Evolutionary conservation across 2,329 filamentous ascomycete genomes (phyloP).

Genomic region (Sporothrix protearum): DNA sequence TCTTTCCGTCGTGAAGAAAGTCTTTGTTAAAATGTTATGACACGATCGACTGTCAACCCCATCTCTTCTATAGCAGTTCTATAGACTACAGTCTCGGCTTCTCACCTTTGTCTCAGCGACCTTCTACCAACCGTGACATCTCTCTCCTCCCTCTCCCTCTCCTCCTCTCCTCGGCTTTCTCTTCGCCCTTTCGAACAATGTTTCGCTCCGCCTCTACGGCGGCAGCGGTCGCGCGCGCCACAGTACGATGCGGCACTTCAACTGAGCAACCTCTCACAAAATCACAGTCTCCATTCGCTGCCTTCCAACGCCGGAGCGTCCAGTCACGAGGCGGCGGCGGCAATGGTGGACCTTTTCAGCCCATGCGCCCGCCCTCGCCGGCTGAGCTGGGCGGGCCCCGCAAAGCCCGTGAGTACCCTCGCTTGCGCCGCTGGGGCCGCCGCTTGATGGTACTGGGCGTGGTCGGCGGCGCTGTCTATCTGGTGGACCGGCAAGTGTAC

Average conservation of each 20-base stretch:
- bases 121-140: not conserved
- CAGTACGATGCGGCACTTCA: not conserved
- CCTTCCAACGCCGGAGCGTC: not conserved
- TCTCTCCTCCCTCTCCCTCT: not conserved
- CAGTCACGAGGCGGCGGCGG: conserved; percentile 6
- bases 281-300: not conserved
- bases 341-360: conserved; percentile 47
- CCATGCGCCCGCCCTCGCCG: conserved; percentile 73
- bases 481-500: conserved; percentile 70
- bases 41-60: not conserved
- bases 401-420: conserved; percentile 66
- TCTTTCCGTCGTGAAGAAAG: not conserved
- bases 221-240: not conserved
- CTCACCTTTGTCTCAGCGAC: not conserved
- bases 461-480: conserved; percentile 60
- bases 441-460: conserved; percentile 62
- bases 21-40: not conserved
- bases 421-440: conserved; percentile 71
- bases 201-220: conserved; percentile 9
- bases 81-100: not conserved
- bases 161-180: not conserved
- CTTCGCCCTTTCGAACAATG: not conserved
- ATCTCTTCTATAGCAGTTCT: not conserved
- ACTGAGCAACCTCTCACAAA: not conserved
- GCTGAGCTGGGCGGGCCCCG: conserved; percentile 70